phyloP scores from a whole-genome alignment of 2,329 filamentous ascomycete genomes.

The Sclerotinia spermophila region DNA sequence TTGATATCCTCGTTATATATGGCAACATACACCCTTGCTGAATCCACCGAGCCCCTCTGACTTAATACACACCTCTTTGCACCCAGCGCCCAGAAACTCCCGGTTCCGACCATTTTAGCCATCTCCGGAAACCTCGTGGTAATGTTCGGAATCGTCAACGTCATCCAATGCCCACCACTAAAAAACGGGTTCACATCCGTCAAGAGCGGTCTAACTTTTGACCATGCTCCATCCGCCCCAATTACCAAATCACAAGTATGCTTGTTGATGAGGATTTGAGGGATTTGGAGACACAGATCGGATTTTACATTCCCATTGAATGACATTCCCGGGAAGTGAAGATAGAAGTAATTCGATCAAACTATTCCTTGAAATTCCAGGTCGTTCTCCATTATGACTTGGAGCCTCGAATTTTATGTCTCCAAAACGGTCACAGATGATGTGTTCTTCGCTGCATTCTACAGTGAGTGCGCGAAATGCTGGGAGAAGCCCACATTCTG shows the following conservation, averaged over 20 bases:
- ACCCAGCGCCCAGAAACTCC: slow-evolving; percentile 19
- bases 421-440: slow-evolving; percentile 38
- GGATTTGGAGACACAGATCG: not conserved
- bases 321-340: slow-evolving; percentile 21
- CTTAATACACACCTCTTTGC: slow-evolving; percentile 17
- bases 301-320: slow-evolving; percentile 29
- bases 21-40: slow-evolving; percentile 24
- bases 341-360: slow-evolving; percentile 31
- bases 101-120: slow-evolving; percentile 20
- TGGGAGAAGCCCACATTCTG: slow-evolving; percentile 44
- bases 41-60: slow-evolving; percentile 22
- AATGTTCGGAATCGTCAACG: slow-evolving; percentile 23
- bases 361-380: slow-evolving; percentile 32
- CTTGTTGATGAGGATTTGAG: not conserved
- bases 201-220: slow-evolving; percentile 37
- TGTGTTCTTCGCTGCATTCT: slow-evolving; percentile 43
- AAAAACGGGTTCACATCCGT: slow-evolving; percentile 28
- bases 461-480: slow-evolving; percentile 43
- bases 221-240: slow-evolving; percentile 46
- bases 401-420: slow-evolving; percentile 28
- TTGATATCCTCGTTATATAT: slow-evolving; percentile 8
- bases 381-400: slow-evolving; percentile 25
- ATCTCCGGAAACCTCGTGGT: slow-evolving; percentile 19
- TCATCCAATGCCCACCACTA: slow-evolving; percentile 21
- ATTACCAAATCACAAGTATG: slow-evolving; percentile 39